Conservation (phyloP, 108 stramenopile genomes). For the Skeletonema marinoi region DNA sequence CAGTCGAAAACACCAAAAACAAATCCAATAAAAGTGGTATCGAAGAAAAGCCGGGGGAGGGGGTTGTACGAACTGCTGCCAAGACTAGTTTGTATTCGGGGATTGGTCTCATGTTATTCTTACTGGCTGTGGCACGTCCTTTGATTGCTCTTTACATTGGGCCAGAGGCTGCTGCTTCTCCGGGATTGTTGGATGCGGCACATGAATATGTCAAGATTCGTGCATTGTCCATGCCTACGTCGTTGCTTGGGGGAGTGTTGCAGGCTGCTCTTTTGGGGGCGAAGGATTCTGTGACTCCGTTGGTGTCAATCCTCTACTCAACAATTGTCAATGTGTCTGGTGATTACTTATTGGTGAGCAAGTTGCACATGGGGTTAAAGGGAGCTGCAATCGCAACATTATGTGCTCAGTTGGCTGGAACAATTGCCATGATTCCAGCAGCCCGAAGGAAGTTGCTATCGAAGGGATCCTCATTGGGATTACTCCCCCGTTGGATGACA, state of each 20-base stretch:
- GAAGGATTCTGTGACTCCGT: constrained; percentile 83
- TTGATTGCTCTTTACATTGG: constrained; percentile 84
- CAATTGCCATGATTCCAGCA: constrained; percentile 65
- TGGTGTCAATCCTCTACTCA: constrained; percentile 74
- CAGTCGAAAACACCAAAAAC: constrained; percentile 23
- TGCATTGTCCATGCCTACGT: constrained; percentile 84
- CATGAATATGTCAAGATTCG: constrained; percentile 84
- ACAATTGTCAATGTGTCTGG: constrained; percentile 75
- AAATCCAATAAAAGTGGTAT: constrained; percentile 29
- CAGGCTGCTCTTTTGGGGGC: constrained; percentile 84
- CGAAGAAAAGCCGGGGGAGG: constrained; percentile 50
- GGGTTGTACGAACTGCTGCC: constrained; percentile 78
- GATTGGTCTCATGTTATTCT: constrained; percentile 69
- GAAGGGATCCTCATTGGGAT: constrained; percentile 32
- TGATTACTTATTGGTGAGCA: constrained; percentile 73
- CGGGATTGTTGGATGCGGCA: constrained; percentile 73
- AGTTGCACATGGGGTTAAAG: constrained; percentile 66
- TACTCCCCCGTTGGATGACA: constrained; percentile 25
- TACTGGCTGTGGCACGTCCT: constrained; percentile 61
- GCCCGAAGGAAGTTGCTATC: constrained; percentile 58
- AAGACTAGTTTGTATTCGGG: constrained; percentile 68
- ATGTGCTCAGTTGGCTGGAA: constrained; percentile 75
- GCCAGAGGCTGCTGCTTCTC: constrained; percentile 64
- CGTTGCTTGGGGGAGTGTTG: constrained; percentile 75
- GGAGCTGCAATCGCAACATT: constrained; percentile 87